Evolutionary conservation across 1,284 basidiomycete species (phyloP).

Genomic region (Cerrena zonata): DNA sequence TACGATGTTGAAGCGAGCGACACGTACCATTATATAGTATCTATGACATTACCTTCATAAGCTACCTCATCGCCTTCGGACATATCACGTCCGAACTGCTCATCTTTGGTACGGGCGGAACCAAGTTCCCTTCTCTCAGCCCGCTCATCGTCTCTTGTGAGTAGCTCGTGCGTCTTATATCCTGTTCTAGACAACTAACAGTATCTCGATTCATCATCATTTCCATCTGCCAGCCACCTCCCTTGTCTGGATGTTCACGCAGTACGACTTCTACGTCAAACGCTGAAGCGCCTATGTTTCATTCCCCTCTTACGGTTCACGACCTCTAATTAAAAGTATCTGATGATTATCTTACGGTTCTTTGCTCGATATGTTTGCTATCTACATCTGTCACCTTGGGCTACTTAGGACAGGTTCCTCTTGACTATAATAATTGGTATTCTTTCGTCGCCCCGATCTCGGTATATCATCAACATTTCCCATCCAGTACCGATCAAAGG

Average conservation of each 20-base stretch:
- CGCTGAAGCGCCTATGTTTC: no score
- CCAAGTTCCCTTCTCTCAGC: slow-evolving; percentile 61
- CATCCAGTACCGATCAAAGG: no score
- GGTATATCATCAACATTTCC: no score
- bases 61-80: slow-evolving; percentile 83
- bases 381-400: no score
- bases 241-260: slow-evolving; percentile 75
- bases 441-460: no score
- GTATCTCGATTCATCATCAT: slow-evolving; percentile 1
- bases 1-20: background rate
- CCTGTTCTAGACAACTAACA: no score
- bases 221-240: slow-evolving; percentile 57
- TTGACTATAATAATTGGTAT: no score
- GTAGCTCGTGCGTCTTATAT: slow-evolving; percentile 29
- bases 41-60: slow-evolving; percentile 83
- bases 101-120: slow-evolving; percentile 74
- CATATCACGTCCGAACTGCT: slow-evolving; percentile 87
- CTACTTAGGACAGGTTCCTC: no score
- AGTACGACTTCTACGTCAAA: slow-evolving; percentile 67
- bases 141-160: slow-evolving; percentile 85
- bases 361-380: no score
- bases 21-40: slow-evolving; percentile 43
- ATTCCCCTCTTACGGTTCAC: background rate
- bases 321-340: background rate
- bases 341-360: background rate